phyloP scores from a whole-genome alignment of 2,329 filamentous ascomycete genomes.

The Paramyrothecium roridum region DNA sequence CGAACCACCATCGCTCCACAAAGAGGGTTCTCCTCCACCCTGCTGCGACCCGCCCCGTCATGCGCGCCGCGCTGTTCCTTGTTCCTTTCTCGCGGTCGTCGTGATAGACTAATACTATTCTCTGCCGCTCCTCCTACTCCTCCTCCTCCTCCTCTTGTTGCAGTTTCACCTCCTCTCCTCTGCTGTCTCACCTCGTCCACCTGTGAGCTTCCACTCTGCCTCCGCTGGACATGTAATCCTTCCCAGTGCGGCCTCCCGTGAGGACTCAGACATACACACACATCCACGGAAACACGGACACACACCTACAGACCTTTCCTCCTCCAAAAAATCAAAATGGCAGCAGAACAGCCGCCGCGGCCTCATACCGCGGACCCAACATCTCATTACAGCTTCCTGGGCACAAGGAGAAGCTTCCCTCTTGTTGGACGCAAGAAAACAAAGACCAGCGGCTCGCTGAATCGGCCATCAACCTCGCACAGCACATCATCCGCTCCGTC shows the following conservation, averaged over 20 bases:
- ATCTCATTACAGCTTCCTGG: slow-evolving; percentile 11
- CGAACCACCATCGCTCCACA: background rate
- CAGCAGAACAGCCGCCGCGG: slow-evolving; percentile 5
- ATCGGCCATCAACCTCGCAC: slow-evolving; percentile 13
- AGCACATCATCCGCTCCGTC: slow-evolving; percentile 6
- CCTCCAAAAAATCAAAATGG: background rate
- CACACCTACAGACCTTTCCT: background rate
- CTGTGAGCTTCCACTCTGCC: background rate
- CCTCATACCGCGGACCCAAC: slow-evolving; percentile 15
- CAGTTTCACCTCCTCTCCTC: background rate
- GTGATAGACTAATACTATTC: background rate
- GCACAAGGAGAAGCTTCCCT: slow-evolving; percentile 25
- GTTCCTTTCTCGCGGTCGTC: background rate
- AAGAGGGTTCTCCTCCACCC: background rate
- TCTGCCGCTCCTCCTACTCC: background rate
- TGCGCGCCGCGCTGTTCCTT: background rate
- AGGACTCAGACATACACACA: background rate
- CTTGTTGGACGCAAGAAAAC: slow-evolving; percentile 23
- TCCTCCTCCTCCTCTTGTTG: background rate
- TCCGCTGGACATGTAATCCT: background rate
- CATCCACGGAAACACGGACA: too few relatives aligned
- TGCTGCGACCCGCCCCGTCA: background rate
- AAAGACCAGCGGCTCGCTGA: slow-evolving; percentile 11
- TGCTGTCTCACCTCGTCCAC: background rate
- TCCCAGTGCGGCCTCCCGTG: background rate